Evolutionary conservation across 2,329 filamentous ascomycete genomes (phyloP), one percentile per base, ranked within the genome.

Genomic region (Fusarium chaquense): DNA sequence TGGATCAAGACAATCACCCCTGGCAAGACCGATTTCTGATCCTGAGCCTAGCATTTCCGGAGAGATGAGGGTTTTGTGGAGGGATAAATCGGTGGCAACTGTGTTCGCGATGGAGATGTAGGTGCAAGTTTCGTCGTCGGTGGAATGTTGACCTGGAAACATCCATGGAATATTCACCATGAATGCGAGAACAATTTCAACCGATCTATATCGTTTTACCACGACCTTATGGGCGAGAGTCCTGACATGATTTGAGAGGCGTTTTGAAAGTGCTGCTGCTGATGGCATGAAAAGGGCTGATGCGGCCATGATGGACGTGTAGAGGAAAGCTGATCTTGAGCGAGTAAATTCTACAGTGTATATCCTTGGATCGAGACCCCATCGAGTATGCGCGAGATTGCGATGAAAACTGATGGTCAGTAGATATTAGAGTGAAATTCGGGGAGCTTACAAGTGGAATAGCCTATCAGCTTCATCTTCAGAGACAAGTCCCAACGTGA

Each of bases 141-240:
- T 89, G 76, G 88, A 90, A 72, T 91, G 88, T 62, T 86, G 81
- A 3, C 89, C 89, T 2, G 89, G 89, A 32, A 87, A 87, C 85
- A 93, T 92, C 91, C 91, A 93, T 0, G 91, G 91, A 9, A 93
- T 86, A 65, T 92, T 92, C 33, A 92, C 85, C 87, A 93, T 90
- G 74, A 93, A 93, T 0, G 89, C 91, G 2, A 93, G 80, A 0
- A 93, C 88, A 58, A 93, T 92, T 75, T 93, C 91, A 8, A 92
- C 89, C 0, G 91, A 93, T 58, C 89, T 86, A 72, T 89, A 86
- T 3, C 90, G 86, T 46, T 86, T 84, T 1, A 84, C 79, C 51
- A 90, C 88, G 44, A 93, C 85, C 30, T 86, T 83, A 28, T 89
- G 85, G 0, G 89, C 90, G 5, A 93, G 83, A 26, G 82, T 82